Base-by-base conservation (phyloP, 2,329 filamentous ascomycete species). In the Alternaria sp. region DNA sequence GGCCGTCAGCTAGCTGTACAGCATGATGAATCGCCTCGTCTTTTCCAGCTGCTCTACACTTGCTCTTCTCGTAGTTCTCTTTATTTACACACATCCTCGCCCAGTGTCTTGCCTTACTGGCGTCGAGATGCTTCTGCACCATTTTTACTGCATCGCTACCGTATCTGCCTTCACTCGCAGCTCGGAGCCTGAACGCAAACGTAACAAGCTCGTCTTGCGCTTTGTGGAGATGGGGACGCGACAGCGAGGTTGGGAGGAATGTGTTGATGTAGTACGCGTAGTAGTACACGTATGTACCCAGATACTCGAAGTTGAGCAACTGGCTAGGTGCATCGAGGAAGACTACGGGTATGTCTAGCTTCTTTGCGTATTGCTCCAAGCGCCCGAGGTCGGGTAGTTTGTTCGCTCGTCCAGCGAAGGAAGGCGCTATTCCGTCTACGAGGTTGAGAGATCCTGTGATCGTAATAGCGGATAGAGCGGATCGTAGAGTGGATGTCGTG, bases 191-290 rank as follows among this genome's bases (percentile, higher is more conserved):
- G 54, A 72, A 76, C 1, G 62, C 59, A 55, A 73, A 76, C 1
- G 70, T 69, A 5, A 71, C 55, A 8, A 76, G 69, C 17, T 61
- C 59, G 45, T 77, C 73, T 29, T 71, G 67, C 1, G 67, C 73
- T 36, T 56, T 56, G 50, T 72, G 44, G 34, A 71, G 61, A 36
- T 76, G 74, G 1, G 63, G 48, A 0, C 48, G 60, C 0, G 58
- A 51, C 2, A 75, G 28, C 1, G 63, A 61, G 6, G 54, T 4
- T 0, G 72, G 69, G 3, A 76, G 63, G 45, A 73, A 68, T 0
- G 68, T 69, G 61, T 70, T 61, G 51, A 73, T 65, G 65, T 76
- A 76, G 63, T 70, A 74, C 2, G 62, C 69, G 58, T 64, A 72
- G 53, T 68, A 76, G 63, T 67, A 74, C 61, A 76, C 70, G 55